Evolutionary conservation across 2,329 filamentous ascomycete genomes (phyloP), one percentile per base, ranked within the genome.

Genomic region (Paecilomyces variotii): DNA sequence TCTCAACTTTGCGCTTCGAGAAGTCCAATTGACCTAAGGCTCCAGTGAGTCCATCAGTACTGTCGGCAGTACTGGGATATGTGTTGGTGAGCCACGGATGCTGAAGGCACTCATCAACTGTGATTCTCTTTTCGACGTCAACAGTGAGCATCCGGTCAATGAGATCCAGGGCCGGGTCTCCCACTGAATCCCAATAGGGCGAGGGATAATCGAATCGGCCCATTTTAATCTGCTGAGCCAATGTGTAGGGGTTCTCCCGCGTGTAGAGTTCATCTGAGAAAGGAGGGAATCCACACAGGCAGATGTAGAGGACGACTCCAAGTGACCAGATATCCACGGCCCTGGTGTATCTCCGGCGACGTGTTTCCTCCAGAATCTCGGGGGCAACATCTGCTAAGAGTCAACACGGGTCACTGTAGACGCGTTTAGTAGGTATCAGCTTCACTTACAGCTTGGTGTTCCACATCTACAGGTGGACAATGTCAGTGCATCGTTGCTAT

Each of bases 251-350:
- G 64, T 92, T 94, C 52, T 96, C 87, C 35, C 76, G 76, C 0
- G 86, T 87, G 75, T 87, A 90, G 0, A 97, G 84, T 75, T 99
- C 94, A 68, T 99, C 94, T 0, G 91, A 96, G 76, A 99, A 99
- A 0, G 94, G 94, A 3, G 93, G 94, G 69, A 97, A 97, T 35
- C 94, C 94, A 71, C 94, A 97, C 4, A 97, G 83, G 71, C 91
- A 97, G 67, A 97, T 97, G 76, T 97, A 99, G 26, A 99, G 81
- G 2, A 99, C 93, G 2, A 99, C 94, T n/a, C 94, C 94, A 0
- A 97, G 82, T 1, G 92, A 96, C 94, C 94, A 97, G 50, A 97
- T 82, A 72, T 99, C 94, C 9, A 99, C 94, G 2, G 92, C 92
- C 68, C 91, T 90, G 57, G 92, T 96, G 76, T 99, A 99, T 70